phyloP scores from a whole-genome alignment of 2,329 filamentous ascomycete genomes.

The Didymella keratinophila region DNA sequence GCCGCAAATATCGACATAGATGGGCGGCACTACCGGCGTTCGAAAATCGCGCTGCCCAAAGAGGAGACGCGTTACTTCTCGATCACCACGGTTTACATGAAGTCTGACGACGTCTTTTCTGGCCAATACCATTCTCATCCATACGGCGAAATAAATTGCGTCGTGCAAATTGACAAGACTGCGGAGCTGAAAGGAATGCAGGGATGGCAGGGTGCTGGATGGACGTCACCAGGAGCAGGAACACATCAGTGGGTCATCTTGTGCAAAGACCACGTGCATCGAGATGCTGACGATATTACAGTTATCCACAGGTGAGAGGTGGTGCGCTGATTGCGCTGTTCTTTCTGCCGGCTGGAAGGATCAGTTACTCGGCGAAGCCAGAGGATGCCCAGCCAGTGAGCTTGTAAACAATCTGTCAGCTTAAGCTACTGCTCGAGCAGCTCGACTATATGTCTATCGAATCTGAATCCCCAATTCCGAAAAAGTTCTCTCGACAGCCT shows the following conservation, averaged over 20 bases:
- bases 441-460: neutral
- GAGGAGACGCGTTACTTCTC: conserved; percentile 60
- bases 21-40: conserved; percentile 41
- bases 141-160: conserved; percentile 65
- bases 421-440: neutral
- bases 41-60: conserved; percentile 57
- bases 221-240: conserved; percentile 63
- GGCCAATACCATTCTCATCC: conserved; percentile 64
- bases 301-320: conserved; percentile 61
- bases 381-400: conserved; percentile 28
- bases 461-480: neutral
- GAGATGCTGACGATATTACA: conserved; percentile 9
- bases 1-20: conserved; percentile 46
- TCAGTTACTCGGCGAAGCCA: conserved; percentile 59
- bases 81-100: conserved; percentile 67
- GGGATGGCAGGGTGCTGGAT: conserved; percentile 64
- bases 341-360: conserved; percentile 64
- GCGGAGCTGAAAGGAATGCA: conserved; percentile 64
- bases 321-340: conserved; percentile 63
- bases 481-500: too few relatives aligned
- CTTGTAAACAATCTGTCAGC: neutral
- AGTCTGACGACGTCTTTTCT: conserved; percentile 57
- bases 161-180: conserved; percentile 58
- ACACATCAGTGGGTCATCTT: conserved; percentile 57
- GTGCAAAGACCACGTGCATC: neutral